phyloP scores from a whole-genome alignment of 345 rosid genomes.

The Pistacia integerrima region DNA sequence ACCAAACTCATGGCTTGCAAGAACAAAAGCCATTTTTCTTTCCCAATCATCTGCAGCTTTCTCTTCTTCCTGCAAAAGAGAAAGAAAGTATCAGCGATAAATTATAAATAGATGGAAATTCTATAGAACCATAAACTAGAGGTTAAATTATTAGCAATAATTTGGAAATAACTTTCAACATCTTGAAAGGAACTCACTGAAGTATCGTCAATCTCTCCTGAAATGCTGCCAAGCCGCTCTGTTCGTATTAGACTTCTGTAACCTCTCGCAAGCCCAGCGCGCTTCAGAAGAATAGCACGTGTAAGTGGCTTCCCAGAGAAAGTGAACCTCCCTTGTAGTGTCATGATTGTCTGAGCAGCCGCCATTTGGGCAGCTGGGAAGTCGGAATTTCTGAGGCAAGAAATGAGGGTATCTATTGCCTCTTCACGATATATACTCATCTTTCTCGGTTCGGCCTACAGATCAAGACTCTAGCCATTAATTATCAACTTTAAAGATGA shows the following conservation, averaged over 20 bases:
- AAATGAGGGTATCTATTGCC: constrained; percentile 63
- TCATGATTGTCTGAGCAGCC: constrained; percentile 55
- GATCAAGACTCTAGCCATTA: constrained; percentile 14
- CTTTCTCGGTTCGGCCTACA: constrained; percentile 70
- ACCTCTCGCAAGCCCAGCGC: constrained; percentile 50
- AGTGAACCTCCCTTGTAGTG: constrained; percentile 67
- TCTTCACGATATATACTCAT: constrained; percentile 80
- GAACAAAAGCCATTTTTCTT: constrained; percentile 53
- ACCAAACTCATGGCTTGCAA: constrained; percentile 70
- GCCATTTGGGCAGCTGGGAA: constrained; percentile 56
- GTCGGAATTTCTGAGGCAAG: constrained; percentile 55
- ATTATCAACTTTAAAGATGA: background rate
- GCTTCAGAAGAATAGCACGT: constrained; percentile 55
- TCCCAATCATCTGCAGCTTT: constrained; percentile 70
- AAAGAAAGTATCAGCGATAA: background rate
- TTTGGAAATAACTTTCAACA: background rate
- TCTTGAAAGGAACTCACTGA: constrained; percentile 37
- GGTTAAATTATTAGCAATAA: background rate
- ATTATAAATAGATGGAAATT: background rate
- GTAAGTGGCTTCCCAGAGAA: constrained; percentile 56
- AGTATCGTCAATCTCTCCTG: constrained; percentile 47
- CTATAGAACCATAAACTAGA: background rate
- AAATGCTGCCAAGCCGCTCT: constrained; percentile 38
- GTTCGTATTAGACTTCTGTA: constrained; percentile 44
- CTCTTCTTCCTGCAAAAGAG: constrained; percentile 46